These are phyloP conservation scores for Gastrodia elata DNA, from an alignment of 106 monocot species.

Conservation along the genomic window DNA sequence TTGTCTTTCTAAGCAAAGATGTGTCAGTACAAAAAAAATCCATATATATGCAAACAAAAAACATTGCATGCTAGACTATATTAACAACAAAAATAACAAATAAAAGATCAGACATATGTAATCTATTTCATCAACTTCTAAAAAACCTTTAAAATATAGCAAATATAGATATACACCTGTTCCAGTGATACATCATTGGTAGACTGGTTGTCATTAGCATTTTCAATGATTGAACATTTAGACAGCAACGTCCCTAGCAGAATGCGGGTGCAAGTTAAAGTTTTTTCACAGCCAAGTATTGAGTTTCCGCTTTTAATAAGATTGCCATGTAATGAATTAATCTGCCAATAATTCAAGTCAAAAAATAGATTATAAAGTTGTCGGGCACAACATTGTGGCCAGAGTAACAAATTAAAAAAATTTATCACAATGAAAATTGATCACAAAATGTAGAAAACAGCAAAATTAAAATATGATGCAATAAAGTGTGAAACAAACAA, in stretches of 20 bases:
- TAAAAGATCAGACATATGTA: background rate
- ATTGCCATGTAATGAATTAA: constrained; percentile 25
- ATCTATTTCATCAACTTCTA: background rate
- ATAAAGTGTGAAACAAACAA: constrained; percentile 1
- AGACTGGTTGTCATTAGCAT: constrained; percentile 9
- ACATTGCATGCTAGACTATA: background rate
- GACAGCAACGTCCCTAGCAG: constrained; percentile 32
- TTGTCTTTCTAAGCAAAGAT: background rate
- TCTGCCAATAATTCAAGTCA: constrained; percentile 18
- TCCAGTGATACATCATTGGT: constrained; percentile 7
- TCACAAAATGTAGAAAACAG: background rate
- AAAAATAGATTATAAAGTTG: background rate
- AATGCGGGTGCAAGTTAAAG: constrained; percentile 33
- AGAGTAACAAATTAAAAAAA: background rate
- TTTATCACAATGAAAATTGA: background rate
- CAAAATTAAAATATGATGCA: background rate
- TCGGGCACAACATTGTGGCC: background rate
- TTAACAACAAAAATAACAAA: background rate
- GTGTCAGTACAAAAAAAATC: background rate
- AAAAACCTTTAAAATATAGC: background rate
- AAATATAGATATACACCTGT: constrained; percentile 28
- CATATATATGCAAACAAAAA: background rate
- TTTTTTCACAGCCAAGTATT: constrained; percentile 15
- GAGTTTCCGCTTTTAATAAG: constrained; percentile 19
- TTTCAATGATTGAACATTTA: constrained; percentile 8